These are phyloP conservation scores for Hortaea werneckii DNA, from an alignment of 2,329 filamentous ascomycete genomes.

Conservation along the genomic window DNA sequence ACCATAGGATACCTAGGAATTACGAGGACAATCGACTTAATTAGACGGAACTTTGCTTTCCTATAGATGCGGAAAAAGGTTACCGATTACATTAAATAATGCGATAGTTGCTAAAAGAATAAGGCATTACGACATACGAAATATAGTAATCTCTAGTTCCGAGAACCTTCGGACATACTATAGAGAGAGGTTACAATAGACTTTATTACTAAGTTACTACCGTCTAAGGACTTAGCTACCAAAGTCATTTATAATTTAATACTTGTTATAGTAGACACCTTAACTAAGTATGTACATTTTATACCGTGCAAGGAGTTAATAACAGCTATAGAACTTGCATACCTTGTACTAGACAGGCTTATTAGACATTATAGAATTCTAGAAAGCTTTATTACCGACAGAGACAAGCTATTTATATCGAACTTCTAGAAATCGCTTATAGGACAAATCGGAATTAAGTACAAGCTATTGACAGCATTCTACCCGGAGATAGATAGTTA, in stretches of 20 bases:
- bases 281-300: slow-evolving; percentile 11
- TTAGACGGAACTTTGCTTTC: slow-evolving; percentile 4
- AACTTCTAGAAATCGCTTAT: slow-evolving; percentile 11
- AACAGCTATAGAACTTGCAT: slow-evolving; percentile 8
- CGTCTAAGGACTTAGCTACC: slow-evolving; percentile 3
- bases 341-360: slow-evolving; percentile 11
- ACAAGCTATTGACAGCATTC: slow-evolving; percentile 17
- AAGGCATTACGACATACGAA: slow-evolving; percentile 6
- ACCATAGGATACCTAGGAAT: slow-evolving; percentile 6
- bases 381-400: slow-evolving; percentile 11
- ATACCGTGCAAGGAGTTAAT: slow-evolving; percentile 8
- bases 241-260: slow-evolving; percentile 8
- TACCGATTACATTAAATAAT: slow-evolving; percentile 6
- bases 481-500: slow-evolving; percentile 16
- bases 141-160: slow-evolving; percentile 7
- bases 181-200: slow-evolving; percentile 14
- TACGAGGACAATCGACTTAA: slow-evolving; percentile 1
- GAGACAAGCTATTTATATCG: slow-evolving; percentile 12
- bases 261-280: slow-evolving; percentile 13
- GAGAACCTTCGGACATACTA: slow-evolving; percentile 3
- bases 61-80: slow-evolving; percentile 3
- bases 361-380: slow-evolving; percentile 10
- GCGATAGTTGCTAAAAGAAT: slow-evolving; percentile 1
- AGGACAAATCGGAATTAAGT: slow-evolving; percentile 10
- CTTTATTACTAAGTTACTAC: slow-evolving; percentile 16